Evolutionary conservation across 2,329 filamentous ascomycete genomes (phyloP), one percentile per base, ranked within the genome.

Genomic region (Pseudovirgaria hyperparasitica): DNA sequence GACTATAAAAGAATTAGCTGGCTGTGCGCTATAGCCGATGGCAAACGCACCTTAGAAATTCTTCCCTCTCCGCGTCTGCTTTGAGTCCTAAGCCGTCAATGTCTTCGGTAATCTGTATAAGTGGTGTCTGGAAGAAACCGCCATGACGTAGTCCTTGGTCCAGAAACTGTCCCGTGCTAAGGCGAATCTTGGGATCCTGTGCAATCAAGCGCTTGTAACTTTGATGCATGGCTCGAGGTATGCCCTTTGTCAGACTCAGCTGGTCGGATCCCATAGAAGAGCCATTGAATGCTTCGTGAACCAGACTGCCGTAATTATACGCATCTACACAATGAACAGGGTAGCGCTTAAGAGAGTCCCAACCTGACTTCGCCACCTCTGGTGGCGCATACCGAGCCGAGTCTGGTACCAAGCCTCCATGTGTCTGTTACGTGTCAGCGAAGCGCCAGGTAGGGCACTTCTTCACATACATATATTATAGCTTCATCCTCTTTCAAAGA

Each of bases 401-500:
- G 45, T 94, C 86, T 4, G 87, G 87, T 5, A 93, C 70, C 10
- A 93, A 60, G 42, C 82, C 85, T 33, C 86, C 87, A 47, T 86
- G 92, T 26, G 72, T 90, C 75, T 90, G 37, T 9, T 9, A 11
- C 29, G 7, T 18, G 32, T 46, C 22, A 46, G 35, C 27, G 17
- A 33, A 22, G 20, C 4, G 16, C 10, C 19, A 16, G 22, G 26
- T 6, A 22, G 33, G 11, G 14, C 5, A 4, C 36, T 33, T 28
- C 7, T 22, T 12, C 16, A 50, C 58, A 36, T 35, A 82, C 77
- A 48, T 92, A 94, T 46, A 98, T 86, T 25, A 92, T 66, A 7
- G 86, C 84, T 42, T 96, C 84, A 35, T 96, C 86, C 31, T 96
- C 90, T 45, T 94, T 96, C 58, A 96, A 76, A 19, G 80, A 94